These are phyloP conservation scores for Themeda triandra DNA, from an alignment of 176 grass and related monocot species.

Conservation along the genomic window DNA sequence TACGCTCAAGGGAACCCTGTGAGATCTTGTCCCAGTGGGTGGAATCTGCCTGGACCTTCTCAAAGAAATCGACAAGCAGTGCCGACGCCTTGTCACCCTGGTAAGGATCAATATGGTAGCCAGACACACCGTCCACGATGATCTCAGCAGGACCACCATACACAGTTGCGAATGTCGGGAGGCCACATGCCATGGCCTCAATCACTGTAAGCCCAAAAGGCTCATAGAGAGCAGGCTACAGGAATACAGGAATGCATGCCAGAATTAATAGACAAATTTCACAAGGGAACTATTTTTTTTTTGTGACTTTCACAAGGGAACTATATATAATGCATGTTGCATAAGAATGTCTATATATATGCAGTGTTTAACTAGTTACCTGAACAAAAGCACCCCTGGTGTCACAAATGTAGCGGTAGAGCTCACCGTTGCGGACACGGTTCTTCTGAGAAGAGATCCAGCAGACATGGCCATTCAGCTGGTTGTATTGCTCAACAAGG, in stretches of 20 bases:
- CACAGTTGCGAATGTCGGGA: constrained; percentile 83
- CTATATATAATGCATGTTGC: too few relatives aligned
- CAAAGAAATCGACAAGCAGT: constrained; percentile 84
- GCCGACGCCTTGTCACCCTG: constrained; percentile 84
- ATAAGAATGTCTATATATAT: too few relatives aligned
- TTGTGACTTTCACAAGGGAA: too few relatives aligned
- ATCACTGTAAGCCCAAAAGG: constrained; percentile 93
- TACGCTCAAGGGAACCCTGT: constrained; percentile 63
- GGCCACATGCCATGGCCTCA: constrained; percentile 87
- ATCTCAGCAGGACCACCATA: constrained; percentile 93
- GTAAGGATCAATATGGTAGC: constrained; percentile 97
- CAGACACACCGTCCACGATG: constrained; percentile 83
- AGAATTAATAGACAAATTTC: too few relatives aligned
- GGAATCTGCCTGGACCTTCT: constrained; percentile 65
- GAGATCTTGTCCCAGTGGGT: constrained; percentile 84
- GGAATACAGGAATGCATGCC: background rate
- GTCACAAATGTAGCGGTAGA: too few relatives aligned
- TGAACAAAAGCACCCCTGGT: constrained; percentile 3
- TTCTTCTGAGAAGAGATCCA: too few relatives aligned
- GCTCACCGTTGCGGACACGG: too few relatives aligned
- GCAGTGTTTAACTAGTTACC: constrained; percentile 26
- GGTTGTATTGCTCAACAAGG: too few relatives aligned
- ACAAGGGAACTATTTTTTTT: too few relatives aligned
- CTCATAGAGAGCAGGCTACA: constrained; percentile 89
- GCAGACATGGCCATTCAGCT: too few relatives aligned